Evolutionary conservation across 805 yeast genomes (phyloP), one percentile per base, ranked within the genome.

Genomic region (Candida ulmi): DNA sequence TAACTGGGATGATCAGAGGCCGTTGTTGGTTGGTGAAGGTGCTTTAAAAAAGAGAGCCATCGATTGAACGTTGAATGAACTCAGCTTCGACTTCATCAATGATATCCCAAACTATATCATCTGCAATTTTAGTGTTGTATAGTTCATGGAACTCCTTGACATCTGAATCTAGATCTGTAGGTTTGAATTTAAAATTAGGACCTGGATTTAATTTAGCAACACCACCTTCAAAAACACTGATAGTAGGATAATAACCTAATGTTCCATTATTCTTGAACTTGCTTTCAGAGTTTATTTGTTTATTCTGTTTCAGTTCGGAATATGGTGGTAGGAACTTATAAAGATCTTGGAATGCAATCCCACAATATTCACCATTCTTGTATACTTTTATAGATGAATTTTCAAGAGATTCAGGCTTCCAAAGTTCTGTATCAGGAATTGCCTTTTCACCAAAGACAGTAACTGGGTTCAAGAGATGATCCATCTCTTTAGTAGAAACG

Each of bases 171-270:
- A 68, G 25, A 12, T 61, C 65, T 0, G 51, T 54, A 1, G 81
- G 75, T 12, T 63, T 60, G 38, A 51, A 68, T 44, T 68, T 66
- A 49, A 88, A 73, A 11, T 78, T 68, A 0, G 87, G 83, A 0
- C 88, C 84, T 3, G 87, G 69, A 46, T 84, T 79, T 41, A 91
- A 58, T 43, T 74, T 66, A 5, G 86, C 95, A 9, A 73, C 65
- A 0, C 98, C 98, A 3, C 83, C 83, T 47, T 77, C 78, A 56
- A 77, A 93, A 19, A 83, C 84, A 39, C 95, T 84, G 26, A 87
- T 70, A 66, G 88, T 86, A 2, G 99, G 98, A 61, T 80, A 93
- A 57, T 93, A 93, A 0, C 98, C 99, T 39, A 88, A 62, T 32
- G 77, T 66, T 1, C 95, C 95, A 56, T 93, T 96, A 57, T 93